Evolutionary conservation across 306 rosid genomes (phyloP).

Genomic region (Psophocarpus tetragonolobus): DNA sequence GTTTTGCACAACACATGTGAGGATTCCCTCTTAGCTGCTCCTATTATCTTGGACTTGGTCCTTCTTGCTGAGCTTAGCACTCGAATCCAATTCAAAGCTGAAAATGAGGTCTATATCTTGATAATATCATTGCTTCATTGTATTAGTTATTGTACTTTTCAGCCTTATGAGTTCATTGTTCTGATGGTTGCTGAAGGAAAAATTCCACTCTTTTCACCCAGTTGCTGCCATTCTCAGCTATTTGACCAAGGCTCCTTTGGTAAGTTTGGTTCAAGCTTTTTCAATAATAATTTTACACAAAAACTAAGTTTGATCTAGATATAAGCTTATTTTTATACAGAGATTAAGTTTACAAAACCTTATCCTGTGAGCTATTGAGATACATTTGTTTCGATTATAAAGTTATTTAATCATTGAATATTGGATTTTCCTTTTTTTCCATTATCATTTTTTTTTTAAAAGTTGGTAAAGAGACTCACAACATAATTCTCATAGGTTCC

Average conservation of each 20-base stretch:
- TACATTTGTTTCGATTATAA: background rate
- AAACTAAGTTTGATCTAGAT: too few relatives aligned
- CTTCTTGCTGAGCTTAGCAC: conserved; percentile 99
- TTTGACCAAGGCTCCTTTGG: conserved; percentile 96
- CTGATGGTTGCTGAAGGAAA: conserved; percentile 58
- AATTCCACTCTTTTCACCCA: conserved; percentile 96
- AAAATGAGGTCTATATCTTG: conserved; percentile 67
- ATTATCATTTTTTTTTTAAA: background rate
- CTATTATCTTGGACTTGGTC: conserved; percentile 93
- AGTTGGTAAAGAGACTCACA: background rate
- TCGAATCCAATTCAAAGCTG: conserved; percentile 86
- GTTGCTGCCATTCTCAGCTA: conserved; percentile 95
- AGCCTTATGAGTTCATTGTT: background rate
- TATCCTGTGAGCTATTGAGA: background rate
- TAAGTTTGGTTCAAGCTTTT: conserved; percentile 46
- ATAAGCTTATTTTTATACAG: background rate
- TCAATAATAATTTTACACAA: too few relatives aligned
- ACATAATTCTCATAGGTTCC: conserved; percentile 63
- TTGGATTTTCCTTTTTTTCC: background rate
- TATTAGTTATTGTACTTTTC: background rate
- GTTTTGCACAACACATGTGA: conserved; percentile 99
- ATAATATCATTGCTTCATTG: background rate
- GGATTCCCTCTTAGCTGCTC: conserved; percentile 98
- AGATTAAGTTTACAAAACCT: background rate
- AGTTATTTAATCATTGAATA: background rate